These are phyloP conservation scores for Penicillium sp. DNA, from an alignment of 2,329 filamentous ascomycete genomes.

Conservation along the genomic window DNA sequence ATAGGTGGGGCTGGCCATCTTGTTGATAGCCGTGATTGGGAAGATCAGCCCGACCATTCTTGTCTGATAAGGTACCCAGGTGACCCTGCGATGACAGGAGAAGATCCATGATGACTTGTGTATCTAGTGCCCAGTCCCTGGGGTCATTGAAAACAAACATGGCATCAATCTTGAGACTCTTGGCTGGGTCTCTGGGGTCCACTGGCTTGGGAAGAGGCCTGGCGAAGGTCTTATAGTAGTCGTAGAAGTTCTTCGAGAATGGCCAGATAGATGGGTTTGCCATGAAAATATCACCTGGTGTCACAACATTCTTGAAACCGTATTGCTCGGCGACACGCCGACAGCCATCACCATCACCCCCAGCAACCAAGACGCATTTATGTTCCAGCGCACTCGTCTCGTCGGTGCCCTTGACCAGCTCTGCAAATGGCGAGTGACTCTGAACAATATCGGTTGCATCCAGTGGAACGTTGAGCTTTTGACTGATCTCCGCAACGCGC, in stretches of 20 bases:
- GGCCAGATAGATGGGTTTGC: slow-evolving; percentile 77
- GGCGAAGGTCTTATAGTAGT: slow-evolving; percentile 57
- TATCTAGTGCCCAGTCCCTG: slow-evolving; percentile 90
- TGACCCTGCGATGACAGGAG: slow-evolving; percentile 75
- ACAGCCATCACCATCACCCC: slow-evolving; percentile 65
- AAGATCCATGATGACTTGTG: slow-evolving; percentile 78
- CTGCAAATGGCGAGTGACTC: slow-evolving; percentile 84
- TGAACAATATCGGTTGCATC: slow-evolving; percentile 73
- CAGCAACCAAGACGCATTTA: slow-evolving; percentile 71
- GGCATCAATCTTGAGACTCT: slow-evolving; percentile 74
- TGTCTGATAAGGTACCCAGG: slow-evolving; percentile 72
- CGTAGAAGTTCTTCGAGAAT: slow-evolving; percentile 66
- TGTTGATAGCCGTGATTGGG: slow-evolving; percentile 76
- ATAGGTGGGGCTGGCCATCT: slow-evolving; percentile 75
- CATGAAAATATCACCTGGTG: slow-evolving; percentile 76
- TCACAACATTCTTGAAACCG: slow-evolving; percentile 79
- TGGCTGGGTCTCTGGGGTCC: slow-evolving; percentile 42
- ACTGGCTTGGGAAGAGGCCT: slow-evolving; percentile 36
- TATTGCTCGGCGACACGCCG: slow-evolving; percentile 72
- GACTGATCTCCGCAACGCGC: slow-evolving; percentile 66
- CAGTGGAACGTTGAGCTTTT: slow-evolving; percentile 63
- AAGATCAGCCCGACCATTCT: slow-evolving; percentile 64
- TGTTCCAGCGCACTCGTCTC: slow-evolving; percentile 54
- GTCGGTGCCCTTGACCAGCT: slow-evolving; percentile 61
- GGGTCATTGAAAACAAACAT: slow-evolving; percentile 95